These are phyloP conservation scores for Cladosporium sp. DNA, from an alignment of 2,329 filamentous ascomycete genomes.

Conservation along the genomic window DNA sequence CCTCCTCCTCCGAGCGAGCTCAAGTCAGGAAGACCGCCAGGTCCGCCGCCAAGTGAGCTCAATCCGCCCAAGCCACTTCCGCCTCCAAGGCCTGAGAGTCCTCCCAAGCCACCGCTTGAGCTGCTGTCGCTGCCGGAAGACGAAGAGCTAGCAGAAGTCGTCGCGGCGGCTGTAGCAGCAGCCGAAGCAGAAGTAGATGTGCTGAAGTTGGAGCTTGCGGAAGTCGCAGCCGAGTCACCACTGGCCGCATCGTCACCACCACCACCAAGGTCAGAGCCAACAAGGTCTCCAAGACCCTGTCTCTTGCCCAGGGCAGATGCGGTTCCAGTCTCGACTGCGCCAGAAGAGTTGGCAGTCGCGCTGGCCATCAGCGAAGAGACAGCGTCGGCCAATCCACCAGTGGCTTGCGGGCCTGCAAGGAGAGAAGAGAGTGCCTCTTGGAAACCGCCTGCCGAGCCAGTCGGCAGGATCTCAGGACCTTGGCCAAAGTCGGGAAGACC, in stretches of 20 bases:
- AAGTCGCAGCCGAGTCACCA: background rate
- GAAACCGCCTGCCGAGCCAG: background rate
- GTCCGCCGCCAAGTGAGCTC: background rate
- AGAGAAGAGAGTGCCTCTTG: background rate
- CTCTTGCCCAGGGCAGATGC: background rate
- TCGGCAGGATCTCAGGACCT: background rate
- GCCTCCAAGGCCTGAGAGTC: background rate
- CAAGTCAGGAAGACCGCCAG: background rate
- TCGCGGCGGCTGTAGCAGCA: background rate
- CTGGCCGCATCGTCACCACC: background rate
- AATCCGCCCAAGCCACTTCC: background rate
- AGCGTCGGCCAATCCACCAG: background rate
- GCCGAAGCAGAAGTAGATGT: background rate
- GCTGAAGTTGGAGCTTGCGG: background rate
- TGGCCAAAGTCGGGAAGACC: background rate
- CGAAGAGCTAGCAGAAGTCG: background rate
- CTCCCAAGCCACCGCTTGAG: background rate
- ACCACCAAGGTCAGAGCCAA: background rate
- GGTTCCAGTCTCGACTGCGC: background rate
- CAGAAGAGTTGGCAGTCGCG: background rate
- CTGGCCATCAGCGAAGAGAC: background rate
- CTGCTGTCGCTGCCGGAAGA: background rate
- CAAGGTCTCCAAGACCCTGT: background rate
- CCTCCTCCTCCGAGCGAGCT: background rate
- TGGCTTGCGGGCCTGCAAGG: background rate